Base-by-base conservation (phyloP, 2,329 filamentous ascomycete species). In the Penicillium griseofulvum region DNA sequence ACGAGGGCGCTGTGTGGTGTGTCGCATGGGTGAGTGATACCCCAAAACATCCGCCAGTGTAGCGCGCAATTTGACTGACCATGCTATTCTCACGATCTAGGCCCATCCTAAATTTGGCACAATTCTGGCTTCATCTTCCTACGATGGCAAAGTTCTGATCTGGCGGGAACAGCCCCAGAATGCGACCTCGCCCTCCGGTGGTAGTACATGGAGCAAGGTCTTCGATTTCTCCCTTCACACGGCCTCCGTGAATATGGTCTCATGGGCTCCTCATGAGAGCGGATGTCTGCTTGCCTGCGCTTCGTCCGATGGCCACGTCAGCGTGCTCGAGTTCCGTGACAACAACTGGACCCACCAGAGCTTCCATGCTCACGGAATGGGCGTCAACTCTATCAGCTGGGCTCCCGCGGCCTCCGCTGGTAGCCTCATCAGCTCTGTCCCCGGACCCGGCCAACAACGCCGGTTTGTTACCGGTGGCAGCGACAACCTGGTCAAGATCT, bases 41-140 rank as follows among this genome's bases (percentile, higher is more conserved):
- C 12, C 47, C n/a, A 42, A 43, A 45, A 44, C 12, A 26, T n/a
- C 16, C 29, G 9, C 17, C 17, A 26, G 34, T 33, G 34, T 29
- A 36, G 14, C 19, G 31, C 39, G 54, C 48, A 54, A 47, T 22
- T 48, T 14, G 28, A 43, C 57, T 60, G 41, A 62, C 28, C 46
- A 28, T 57, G 24, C 9, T 17, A 50, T 33, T 51, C 19, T 31
- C 28, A 42, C 38, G 28, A 49, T 24, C 34, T 61, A 82, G 80
- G 92, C 93, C 46, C 94, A 99, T 72, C 94, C 94, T 60, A 97
- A 99, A 74, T 97, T 95, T 76, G 94, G 94, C 79, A 97, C 93
- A 74, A 97, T 99, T 71, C 87, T 99, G 58, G 94, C 94, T 53
- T 96, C 91, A 59, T 90, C 91, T 49, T 91, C 90, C 63, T 99